Evolutionary conservation across 2,329 filamentous ascomycete genomes (phyloP).

Genomic region (Aspergillus ustus): DNA sequence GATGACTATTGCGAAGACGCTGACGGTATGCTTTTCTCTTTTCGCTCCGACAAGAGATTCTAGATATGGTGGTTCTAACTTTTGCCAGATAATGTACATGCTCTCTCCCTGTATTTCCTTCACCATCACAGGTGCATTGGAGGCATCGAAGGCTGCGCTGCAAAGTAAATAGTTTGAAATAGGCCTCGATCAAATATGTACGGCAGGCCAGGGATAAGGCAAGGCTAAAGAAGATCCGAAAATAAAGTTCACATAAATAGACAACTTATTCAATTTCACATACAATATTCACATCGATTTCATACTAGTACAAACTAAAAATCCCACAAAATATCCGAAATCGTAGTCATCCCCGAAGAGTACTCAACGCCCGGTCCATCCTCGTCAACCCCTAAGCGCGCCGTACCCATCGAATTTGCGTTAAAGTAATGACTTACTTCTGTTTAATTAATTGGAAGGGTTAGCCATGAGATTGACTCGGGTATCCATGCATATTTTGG

Average conservation of each 20-base stretch:
- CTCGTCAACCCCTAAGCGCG: slow-evolving; percentile 1
- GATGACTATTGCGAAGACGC: slow-evolving; percentile 58
- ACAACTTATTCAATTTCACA: not conserved
- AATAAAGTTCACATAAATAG: not conserved
- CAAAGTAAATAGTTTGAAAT: not conserved
- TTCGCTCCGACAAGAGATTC: not conserved
- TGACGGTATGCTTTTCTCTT: slow-evolving; percentile 45
- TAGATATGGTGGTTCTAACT: slow-evolving; percentile 8
- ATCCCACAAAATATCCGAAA: slow-evolving; percentile 19
- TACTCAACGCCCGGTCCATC: slow-evolving; percentile 13
- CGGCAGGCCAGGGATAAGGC: not conserved
- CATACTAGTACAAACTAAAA: slow-evolving; percentile 3
- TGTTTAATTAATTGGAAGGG: slow-evolving; percentile 15
- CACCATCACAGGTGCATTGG: slow-evolving; percentile 37
- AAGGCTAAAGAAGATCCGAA: not conserved
- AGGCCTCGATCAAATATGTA: not conserved
- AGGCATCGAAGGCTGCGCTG: slow-evolving; percentile 30
- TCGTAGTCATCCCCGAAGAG: slow-evolving; percentile 9
- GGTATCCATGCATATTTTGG: slow-evolving; percentile 12
- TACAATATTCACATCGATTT: not conserved
- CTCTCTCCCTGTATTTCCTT: slow-evolving; percentile 38
- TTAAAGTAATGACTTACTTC: slow-evolving; percentile 27
- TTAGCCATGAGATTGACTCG: slow-evolving; percentile 4
- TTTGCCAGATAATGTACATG: slow-evolving; percentile 35
- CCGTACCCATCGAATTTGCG: slow-evolving; percentile 3